phyloP scores from a whole-genome alignment of 1,284 basidiomycete genomes.

The Stygiomarasmius scandens region DNA sequence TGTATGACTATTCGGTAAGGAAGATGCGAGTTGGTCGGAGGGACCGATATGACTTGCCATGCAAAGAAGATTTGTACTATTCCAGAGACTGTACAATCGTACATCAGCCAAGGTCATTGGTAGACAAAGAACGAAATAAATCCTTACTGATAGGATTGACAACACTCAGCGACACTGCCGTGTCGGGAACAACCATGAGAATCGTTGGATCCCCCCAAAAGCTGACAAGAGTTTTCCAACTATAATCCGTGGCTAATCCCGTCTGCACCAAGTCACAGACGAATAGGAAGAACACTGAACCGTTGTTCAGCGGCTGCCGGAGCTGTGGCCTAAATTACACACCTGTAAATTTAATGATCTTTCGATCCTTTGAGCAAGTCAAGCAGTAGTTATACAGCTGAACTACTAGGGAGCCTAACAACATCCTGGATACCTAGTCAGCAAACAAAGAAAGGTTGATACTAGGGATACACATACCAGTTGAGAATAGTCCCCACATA shows the following conservation, averaged over 20 bases:
- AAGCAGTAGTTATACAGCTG: background rate
- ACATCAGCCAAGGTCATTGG: no score
- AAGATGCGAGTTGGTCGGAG: background rate
- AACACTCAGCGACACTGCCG: background rate
- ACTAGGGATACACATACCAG: background rate
- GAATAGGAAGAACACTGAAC: background rate
- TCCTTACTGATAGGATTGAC: background rate
- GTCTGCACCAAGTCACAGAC: background rate
- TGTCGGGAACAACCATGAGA: background rate
- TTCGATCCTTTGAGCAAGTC: background rate
- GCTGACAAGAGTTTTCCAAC: background rate
- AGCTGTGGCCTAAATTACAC: background rate
- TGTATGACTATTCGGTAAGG: background rate
- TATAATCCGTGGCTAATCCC: background rate
- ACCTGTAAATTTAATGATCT: background rate
- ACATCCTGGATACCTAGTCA: background rate
- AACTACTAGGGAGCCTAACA: background rate
- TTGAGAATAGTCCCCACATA: background rate
- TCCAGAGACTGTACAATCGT: background rate
- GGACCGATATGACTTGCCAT: background rate
- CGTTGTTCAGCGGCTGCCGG: background rate
- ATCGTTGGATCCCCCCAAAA: background rate
- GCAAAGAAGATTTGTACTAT: background rate
- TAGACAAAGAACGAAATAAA: background rate
- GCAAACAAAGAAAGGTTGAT: background rate